Evolutionary conservation across 768 basidiomycete genomes (phyloP).

Genomic region (Sutorius australiensis): DNA sequence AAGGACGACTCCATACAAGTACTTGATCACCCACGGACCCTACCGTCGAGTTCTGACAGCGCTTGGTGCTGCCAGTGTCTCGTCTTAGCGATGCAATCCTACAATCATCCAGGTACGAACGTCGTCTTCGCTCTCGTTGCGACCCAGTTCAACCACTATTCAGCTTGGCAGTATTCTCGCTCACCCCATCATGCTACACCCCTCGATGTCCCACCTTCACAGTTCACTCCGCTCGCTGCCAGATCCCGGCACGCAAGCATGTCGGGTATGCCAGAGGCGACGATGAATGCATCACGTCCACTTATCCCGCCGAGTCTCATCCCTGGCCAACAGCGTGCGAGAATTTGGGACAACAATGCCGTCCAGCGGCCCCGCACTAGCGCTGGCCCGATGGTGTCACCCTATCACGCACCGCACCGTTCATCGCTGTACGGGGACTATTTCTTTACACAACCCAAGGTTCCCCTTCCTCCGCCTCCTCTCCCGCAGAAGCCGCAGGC

Average conservation of each 20-base stretch:
- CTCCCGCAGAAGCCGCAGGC: slow-evolving; percentile 30
- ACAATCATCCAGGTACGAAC: slow-evolving; percentile 29
- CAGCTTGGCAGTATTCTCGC: slow-evolving; percentile 19
- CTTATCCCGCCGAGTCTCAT: slow-evolving; percentile 25
- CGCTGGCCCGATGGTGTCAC: slow-evolving; percentile 2
- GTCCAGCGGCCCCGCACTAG: slow-evolving; percentile 12
- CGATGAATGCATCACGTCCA: slow-evolving; percentile 1
- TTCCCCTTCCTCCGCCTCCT: slow-evolving; percentile 27
- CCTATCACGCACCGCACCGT: slow-evolving; percentile 11
- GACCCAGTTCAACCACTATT: slow-evolving; percentile 2
- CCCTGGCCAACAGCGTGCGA: slow-evolving; percentile 20
- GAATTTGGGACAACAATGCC: slow-evolving; percentile 17
- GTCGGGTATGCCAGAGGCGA: slow-evolving; percentile 6
- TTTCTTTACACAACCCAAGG: slow-evolving; percentile 12
- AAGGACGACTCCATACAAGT: neutral
- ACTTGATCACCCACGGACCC: neutral
- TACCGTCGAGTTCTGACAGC: neutral
- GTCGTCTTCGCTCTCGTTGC: neutral
- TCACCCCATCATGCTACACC: slow-evolving; percentile 21
- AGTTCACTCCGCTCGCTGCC: slow-evolving; percentile 5
- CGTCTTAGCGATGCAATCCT: slow-evolving; percentile 25
- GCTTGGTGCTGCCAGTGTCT: neutral
- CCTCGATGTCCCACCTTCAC: slow-evolving; percentile 15
- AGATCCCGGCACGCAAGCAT: slow-evolving; percentile 24
- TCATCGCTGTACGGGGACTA: slow-evolving; percentile 30